Evolutionary conservation across 768 basidiomycete species (phyloP), one percentile per base, ranked within the genome.

Genomic region (Podaxis pistillaris): DNA sequence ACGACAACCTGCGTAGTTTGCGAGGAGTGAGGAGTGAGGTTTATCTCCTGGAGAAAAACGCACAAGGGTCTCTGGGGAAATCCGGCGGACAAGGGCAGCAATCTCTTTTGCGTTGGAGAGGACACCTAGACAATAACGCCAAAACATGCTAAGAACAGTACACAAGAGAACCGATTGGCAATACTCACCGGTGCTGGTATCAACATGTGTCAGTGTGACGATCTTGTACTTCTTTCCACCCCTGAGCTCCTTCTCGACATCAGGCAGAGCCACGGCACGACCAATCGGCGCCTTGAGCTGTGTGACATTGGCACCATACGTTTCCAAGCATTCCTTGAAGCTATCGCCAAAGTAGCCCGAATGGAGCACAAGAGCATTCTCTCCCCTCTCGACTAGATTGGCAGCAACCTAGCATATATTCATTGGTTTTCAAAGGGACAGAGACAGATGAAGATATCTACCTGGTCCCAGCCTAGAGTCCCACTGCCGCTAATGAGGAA

Each of bases 381-480:
- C 90, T 59, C 88, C 88, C 3, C 83, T 82, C 68, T 91, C 89
- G n/a, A 98, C 81, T 58, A 99, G 83, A 75, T 98, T 98, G 7
- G 93, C 86, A 0, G 93, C 88, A 44, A 95, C 93, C 89, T 93
- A 66, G 28, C 60, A 56, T 38, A 65, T 36, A 11, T 44, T 44
- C 0, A 51, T 47, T 49, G 51, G 19, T 50, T 33, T 58, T 64
- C 63, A 28, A 47, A 52, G 41, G 17, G 22, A 28, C 36, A 60
- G 5, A 17, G 36, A 62, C 4, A 11, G 11, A 52, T 22, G 47
- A 36, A 40, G 49, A 22, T 70, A 83, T 66, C 49, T 40, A 83
- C 91, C 84, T 93, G 91, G 73, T 98, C 96, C 95, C 96, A 98
- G 30, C 97, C 97, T 37, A 99, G 81, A 1, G 97, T 98, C 15